Conservation (phyloP, 2,329 filamentous ascomycete species). For the Lachnellula cervina region DNA sequence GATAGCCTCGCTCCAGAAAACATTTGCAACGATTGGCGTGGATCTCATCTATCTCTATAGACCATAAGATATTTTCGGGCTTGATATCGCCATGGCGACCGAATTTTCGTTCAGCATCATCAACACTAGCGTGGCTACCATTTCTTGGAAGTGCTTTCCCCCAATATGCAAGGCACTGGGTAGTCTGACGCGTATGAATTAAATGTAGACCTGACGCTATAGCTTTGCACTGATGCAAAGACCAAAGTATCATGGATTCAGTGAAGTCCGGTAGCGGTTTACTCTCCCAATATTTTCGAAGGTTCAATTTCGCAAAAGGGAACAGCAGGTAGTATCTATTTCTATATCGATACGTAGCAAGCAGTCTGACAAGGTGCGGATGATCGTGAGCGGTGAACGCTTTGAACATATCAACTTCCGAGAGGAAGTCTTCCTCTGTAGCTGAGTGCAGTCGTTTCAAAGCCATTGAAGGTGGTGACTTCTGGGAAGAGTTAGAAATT, state of each 20-base stretch:
- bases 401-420: slow-evolving; percentile 9
- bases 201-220: slow-evolving; percentile 18
- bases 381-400: slow-evolving; percentile 2
- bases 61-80: slow-evolving; percentile 35
- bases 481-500: background rate
- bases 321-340: slow-evolving; percentile 24
- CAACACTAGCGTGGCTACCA: background rate
- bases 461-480: background rate
- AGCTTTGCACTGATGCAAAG: slow-evolving; percentile 21
- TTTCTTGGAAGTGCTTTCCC: background rate
- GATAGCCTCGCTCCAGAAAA: slow-evolving; percentile 7
- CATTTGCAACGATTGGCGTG: background rate
- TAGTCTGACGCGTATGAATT: slow-evolving; percentile 20
- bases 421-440: background rate
- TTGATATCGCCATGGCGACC: slow-evolving; percentile 38
- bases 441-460: slow-evolving; percentile 8
- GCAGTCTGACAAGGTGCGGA: slow-evolving; percentile 24
- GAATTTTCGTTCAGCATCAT: slow-evolving; percentile 15
- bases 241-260: slow-evolving; percentile 16
- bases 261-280: slow-evolving; percentile 3
- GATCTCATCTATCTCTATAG: slow-evolving; percentile 2
- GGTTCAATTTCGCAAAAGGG: slow-evolving; percentile 23
- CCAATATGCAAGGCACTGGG: background rate
- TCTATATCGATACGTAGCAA: slow-evolving; percentile 21
- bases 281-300: slow-evolving; percentile 24